Base-by-base conservation (phyloP, 2,329 filamentous ascomycete genomes). In the Westerdykella ornata region DNA sequence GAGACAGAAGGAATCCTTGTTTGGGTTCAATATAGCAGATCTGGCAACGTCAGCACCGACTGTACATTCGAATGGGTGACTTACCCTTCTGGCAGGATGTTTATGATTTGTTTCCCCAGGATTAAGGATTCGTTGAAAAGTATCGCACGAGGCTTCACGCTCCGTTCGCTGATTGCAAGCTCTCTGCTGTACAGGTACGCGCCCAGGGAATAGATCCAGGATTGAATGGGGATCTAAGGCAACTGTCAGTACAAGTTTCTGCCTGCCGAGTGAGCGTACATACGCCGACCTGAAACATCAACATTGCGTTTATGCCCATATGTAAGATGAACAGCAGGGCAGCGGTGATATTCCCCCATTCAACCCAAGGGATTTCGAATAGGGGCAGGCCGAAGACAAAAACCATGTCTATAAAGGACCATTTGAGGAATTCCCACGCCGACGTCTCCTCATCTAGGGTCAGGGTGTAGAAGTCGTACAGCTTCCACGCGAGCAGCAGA, bases 61-160 rank as follows among this genome's bases (percentile, higher is more conserved):
- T 20, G 38, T 35, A 47, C 52, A 37, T 11, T 37, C 11, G 22
- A 18, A 32, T 13, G 19, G 14, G 15, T 6, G 22, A 60, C 74
- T 52, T 65, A 84, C 72, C 94, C 94, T 72, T 98, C 92, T 2
- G 92, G 92, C 41, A 98, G 73, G 59, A 98, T 95, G 62, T 98
- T 92, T 67, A 98, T 90, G 54, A 96, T 94, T 69, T 97, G 89
- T 65, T 88, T 92, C 59, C 92, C 92, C 69, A 95, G 77, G 49
- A 98, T 97, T 58, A 97, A 76, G 16, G 89, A 95, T 22, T 87
- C 79, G 63, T 97, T 96, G 63, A 96, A 87, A 46, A 95, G 73
- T 49, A 98, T 89, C 47, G 78, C 82, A 19, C 84, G 85, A 13
- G 89, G 81, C 61, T 94, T 94, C 62, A 98, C 90, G 59, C 82